Conservation (phyloP, 192 early-diverging fungal species). For the Coemansia sp. region DNA sequence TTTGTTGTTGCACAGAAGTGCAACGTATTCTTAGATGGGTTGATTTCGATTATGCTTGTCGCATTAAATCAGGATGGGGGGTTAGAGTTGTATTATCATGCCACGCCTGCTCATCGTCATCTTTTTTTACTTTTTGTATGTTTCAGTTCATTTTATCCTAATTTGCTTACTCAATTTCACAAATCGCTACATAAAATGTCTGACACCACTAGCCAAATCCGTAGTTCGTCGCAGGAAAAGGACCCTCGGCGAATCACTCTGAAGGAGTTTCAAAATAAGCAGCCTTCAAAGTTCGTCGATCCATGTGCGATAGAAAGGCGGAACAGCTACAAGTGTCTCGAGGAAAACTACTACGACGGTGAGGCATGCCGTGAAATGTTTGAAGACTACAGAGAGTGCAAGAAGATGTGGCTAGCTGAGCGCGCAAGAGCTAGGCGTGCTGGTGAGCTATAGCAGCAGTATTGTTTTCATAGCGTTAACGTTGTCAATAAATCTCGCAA, state of each 20-base stretch:
- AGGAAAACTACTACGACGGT: slow-evolving; percentile 47
- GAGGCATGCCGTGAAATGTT: slow-evolving; percentile 33
- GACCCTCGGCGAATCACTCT: slow-evolving; percentile 34
- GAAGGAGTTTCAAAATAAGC: slow-evolving; percentile 45
- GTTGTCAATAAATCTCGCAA: neutral
- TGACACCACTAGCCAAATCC: slow-evolving; percentile 31
- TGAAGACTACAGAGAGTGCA: slow-evolving; percentile 49
- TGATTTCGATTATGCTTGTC: too few relatives aligned
- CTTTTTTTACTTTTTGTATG: neutral
- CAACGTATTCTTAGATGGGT: neutral
- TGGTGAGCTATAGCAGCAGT: neutral
- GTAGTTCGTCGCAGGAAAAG: slow-evolving; percentile 24
- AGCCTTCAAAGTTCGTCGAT: slow-evolving; percentile 45
- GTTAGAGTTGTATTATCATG: neutral
- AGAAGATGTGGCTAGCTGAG: slow-evolving; percentile 43
- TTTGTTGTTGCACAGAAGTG: neutral
- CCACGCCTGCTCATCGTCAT: neutral
- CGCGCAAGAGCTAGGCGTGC: slow-evolving; percentile 26
- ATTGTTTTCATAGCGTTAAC: neutral
- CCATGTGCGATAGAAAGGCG: slow-evolving; percentile 49
- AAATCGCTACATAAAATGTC: slow-evolving; percentile 5
- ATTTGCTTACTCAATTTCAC: neutral
- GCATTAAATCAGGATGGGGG: neutral
- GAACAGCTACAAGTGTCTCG: slow-evolving; percentile 47
- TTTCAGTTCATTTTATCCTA: neutral